Conservation (phyloP, 768 basidiomycete genomes). For the Dictyophora rubrovolvata region DNA sequence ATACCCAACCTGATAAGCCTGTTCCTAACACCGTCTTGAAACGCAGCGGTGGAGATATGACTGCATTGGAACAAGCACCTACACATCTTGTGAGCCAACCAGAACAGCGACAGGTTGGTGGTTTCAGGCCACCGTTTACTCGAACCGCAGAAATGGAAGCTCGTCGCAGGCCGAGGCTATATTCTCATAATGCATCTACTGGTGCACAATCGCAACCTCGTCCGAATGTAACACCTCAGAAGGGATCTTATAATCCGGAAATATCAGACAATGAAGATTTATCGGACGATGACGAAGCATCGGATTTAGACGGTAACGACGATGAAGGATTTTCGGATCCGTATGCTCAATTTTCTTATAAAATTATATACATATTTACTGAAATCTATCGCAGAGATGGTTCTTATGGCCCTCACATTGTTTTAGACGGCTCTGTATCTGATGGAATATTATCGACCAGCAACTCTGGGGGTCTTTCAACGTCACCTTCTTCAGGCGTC, state of each 20-base stretch:
- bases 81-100: not conserved
- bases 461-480: constrained; percentile 35
- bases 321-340: constrained; percentile 12
- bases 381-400: not conserved
- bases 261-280: constrained; percentile 10
- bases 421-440: constrained; percentile 1
- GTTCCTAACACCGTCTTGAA: constrained; percentile 1
- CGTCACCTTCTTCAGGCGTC: constrained; percentile 39
- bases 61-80: constrained; percentile 2
- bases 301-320: constrained; percentile 12
- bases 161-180: constrained; percentile 54
- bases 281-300: constrained; percentile 4
- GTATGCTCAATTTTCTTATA: constrained; percentile 4
- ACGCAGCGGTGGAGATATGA: constrained; percentile 6
- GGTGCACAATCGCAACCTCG: constrained; percentile 25
- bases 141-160: constrained; percentile 83
- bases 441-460: constrained; percentile 36
- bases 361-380: not conserved
- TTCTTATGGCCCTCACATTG: constrained; percentile 5
- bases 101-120: constrained; percentile 34
- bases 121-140: constrained; percentile 70
- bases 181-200: constrained; percentile 30
- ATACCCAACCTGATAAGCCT: constrained; percentile 11
- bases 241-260: not conserved
- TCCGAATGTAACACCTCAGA: constrained; percentile 8